Conservation (phyloP, 768 basidiomycete species). For the Phlebiopsis flavidoalba region DNA sequence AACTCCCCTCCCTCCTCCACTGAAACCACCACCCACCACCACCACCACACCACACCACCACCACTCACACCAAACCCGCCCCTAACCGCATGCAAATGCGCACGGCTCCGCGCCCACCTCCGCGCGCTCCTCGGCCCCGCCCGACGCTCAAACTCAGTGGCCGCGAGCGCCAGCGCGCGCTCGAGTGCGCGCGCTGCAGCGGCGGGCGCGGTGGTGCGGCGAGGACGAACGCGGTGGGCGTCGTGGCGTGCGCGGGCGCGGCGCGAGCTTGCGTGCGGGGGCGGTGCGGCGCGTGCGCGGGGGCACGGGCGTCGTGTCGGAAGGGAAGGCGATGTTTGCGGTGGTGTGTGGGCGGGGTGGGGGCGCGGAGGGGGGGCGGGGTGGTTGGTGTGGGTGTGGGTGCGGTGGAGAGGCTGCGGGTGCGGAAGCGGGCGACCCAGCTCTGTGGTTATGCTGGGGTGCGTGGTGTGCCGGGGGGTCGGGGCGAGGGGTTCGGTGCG, state of each 20-base stretch:
- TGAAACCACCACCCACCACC: not conserved
- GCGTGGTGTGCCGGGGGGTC: slow-evolving; percentile 32
- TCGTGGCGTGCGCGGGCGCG: slow-evolving; percentile 15
- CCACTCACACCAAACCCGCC: not conserved
- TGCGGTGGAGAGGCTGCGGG: slow-evolving; percentile 22
- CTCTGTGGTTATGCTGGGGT: slow-evolving; percentile 53
- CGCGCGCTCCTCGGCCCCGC: slow-evolving; percentile 43
- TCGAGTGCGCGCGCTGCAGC: slow-evolving; percentile 42
- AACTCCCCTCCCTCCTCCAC: not conserved
- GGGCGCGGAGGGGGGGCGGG: not conserved
- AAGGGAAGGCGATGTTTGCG: not conserved
- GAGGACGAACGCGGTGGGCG: slow-evolving; percentile 17
- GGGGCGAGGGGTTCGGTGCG: slow-evolving; percentile 23
- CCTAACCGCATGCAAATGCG: slow-evolving; percentile 66
- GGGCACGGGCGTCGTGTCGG: not conserved
- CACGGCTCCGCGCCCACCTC: slow-evolving; percentile 58
- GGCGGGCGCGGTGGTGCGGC: slow-evolving; percentile 30
- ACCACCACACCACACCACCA: too few relatives aligned
- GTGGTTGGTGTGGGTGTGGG: not conserved
- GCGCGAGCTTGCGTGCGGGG: slow-evolving; percentile 13
- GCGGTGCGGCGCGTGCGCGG: slow-evolving; percentile 17
- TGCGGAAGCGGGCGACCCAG: slow-evolving; percentile 37
- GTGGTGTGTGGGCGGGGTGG: slow-evolving; percentile 9
- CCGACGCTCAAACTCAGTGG: slow-evolving; percentile 19
- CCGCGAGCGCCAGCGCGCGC: slow-evolving; percentile 7